These are phyloP conservation scores for Corinectria fuckeliana DNA, from an alignment of 2,329 filamentous ascomycete genomes.

Conservation along the genomic window DNA sequence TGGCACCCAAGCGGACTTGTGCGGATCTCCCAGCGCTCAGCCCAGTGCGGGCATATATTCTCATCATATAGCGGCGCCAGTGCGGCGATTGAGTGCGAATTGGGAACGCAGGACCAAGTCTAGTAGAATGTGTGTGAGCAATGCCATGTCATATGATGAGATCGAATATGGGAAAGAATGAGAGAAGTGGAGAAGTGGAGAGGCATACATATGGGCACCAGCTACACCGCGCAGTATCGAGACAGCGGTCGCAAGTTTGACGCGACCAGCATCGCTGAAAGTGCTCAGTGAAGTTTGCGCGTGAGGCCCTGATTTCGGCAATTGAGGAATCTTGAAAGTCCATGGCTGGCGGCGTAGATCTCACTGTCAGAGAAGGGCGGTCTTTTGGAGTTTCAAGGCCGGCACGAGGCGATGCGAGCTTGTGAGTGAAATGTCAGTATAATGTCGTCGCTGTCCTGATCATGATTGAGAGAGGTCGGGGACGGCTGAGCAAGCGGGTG, in stretches of 20 bases:
- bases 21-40: conserved; percentile 49
- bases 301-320: conserved; percentile 20
- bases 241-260: conserved; percentile 56
- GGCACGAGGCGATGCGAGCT: not conserved
- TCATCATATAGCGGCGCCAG: conserved; percentile 58
- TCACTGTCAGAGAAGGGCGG: not conserved
- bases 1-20: conserved; percentile 45
- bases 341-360: conserved; percentile 16
- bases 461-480: not conserved
- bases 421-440: not conserved
- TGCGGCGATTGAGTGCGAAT: conserved; percentile 51
- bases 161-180: not conserved
- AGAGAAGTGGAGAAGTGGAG: not conserved
- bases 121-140: conserved; percentile 34
- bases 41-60: conserved; percentile 59
- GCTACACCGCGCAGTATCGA: conserved; percentile 52
- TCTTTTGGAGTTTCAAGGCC: not conserved
- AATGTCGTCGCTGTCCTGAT: not conserved
- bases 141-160: not conserved
- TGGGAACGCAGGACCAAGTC: conserved; percentile 63
- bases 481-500: not conserved
- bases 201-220: conserved; percentile 60
- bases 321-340: conserved; percentile 7
- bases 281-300: conserved; percentile 48
- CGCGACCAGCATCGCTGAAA: conserved; percentile 58